phyloP scores from a whole-genome alignment of 257 asterid species.

The Ballota nigra region DNA sequence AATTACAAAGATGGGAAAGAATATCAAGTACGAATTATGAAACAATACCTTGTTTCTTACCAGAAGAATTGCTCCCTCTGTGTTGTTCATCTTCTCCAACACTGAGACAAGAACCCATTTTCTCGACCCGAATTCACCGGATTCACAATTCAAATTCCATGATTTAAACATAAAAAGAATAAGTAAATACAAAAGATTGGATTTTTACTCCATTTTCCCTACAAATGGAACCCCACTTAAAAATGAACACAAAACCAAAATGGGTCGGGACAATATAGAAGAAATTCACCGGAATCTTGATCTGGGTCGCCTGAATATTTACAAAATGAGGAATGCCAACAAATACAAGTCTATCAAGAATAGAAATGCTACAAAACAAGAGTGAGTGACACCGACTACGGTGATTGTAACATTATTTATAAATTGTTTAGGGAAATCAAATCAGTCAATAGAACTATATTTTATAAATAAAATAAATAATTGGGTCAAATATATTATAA shows the following conservation, averaged over 20 bases:
- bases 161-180: background rate
- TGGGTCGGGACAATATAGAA: slow-evolving; percentile 26
- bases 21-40: background rate
- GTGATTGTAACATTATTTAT: slow-evolving; percentile 1
- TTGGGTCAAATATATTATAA: slow-evolving; percentile 5
- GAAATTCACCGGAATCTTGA: slow-evolving; percentile 34
- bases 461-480: background rate
- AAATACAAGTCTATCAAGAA: background rate
- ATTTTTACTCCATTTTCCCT: slow-evolving; percentile 10
- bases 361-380: background rate
- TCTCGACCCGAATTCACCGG: slow-evolving; percentile 26
- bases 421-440: background rate
- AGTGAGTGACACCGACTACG: slow-evolving; percentile 6
- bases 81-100: slow-evolving; percentile 45
- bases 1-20: background rate
- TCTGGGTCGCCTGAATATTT: slow-evolving; percentile 31
- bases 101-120: slow-evolving; percentile 78
- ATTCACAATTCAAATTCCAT: slow-evolving; percentile 41
- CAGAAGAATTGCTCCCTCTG: slow-evolving; percentile 31
- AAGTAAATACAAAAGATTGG: slow-evolving; percentile 24
- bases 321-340: slow-evolving; percentile 1
- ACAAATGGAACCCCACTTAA: slow-evolving; percentile 15
- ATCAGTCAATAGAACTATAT: background rate
- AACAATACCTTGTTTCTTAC: slow-evolving; percentile 35
- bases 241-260: slow-evolving; percentile 15